Evolutionary conservation across 192 early-diverging fungal species (phyloP).

Genomic region (Backusella psychrophila): DNA sequence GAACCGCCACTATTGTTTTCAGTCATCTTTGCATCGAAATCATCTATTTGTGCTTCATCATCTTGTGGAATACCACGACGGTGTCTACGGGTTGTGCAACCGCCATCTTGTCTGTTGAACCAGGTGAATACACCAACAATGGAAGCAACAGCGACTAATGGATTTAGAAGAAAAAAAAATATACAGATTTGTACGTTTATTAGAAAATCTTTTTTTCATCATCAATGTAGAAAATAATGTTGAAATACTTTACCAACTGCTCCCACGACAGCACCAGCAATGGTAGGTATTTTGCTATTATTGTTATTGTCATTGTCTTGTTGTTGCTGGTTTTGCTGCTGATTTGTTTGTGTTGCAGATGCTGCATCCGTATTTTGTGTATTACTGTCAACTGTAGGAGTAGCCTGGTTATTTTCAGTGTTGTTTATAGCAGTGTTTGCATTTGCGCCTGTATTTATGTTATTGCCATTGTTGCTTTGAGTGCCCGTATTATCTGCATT

Average conservation of each 20-base stretch:
- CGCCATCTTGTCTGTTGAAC: slow-evolving; percentile 28
- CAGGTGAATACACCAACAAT: slow-evolving; percentile 31
- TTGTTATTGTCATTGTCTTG: not conserved
- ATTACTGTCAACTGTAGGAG: not conserved
- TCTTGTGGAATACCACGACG: slow-evolving; percentile 5
- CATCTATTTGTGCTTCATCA: slow-evolving; percentile 12
- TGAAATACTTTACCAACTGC: slow-evolving; percentile 9
- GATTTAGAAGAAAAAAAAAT: not conserved
- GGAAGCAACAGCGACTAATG: slow-evolving; percentile 26
- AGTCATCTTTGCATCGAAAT: slow-evolving; percentile 17
- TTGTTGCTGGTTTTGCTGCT: not conserved
- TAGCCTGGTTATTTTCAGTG: not conserved
- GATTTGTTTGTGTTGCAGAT: not conserved
- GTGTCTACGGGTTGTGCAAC: slow-evolving; percentile 17
- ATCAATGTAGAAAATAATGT: not conserved
- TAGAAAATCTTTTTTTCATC: not conserved
- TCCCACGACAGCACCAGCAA: slow-evolving; percentile 18
- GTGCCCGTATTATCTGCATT: not conserved
- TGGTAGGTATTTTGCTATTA: not conserved
- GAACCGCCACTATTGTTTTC: slow-evolving; percentile 12
- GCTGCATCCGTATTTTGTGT: not conserved
- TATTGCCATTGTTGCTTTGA: not conserved
- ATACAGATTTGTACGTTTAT: not conserved
- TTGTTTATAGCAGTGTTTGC: not conserved
- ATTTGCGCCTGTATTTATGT: not conserved